phyloP scores from a whole-genome alignment of 78 protist genomes.

The Dictyostelium firmibasis region DNA sequence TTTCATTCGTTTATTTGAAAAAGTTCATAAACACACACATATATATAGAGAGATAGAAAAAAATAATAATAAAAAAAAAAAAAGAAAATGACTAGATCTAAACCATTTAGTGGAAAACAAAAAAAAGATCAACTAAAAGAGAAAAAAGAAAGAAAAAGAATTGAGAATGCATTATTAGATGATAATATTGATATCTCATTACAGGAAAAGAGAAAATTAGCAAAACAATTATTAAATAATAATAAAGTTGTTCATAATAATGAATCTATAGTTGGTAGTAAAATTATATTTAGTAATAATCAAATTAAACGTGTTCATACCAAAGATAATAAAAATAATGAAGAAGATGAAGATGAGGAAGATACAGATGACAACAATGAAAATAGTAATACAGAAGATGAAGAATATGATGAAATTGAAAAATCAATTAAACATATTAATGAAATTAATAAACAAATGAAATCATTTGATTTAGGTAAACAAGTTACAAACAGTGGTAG shows the following conservation, averaged over 20 bases:
- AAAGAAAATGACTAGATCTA: slow-evolving; percentile 40
- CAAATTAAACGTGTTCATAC: not conserved
- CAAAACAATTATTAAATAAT: slow-evolving; percentile 25
- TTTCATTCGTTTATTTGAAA: not conserved
- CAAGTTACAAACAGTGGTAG: slow-evolving; percentile 1
- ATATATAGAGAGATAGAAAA: not conserved
- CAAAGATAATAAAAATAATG: not conserved
- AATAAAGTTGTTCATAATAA: not conserved
- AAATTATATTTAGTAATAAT: not conserved
- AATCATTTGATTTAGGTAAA: not conserved
- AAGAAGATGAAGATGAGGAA: not conserved
- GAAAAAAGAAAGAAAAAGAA: slow-evolving; percentile 75
- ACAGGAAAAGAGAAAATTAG: slow-evolving; percentile 47
- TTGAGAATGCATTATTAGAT: slow-evolving; percentile 9
- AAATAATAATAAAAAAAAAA: no score
- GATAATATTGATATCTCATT: slow-evolving; percentile 27
- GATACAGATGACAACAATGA: not conserved
- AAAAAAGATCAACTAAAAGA: slow-evolving; percentile 76
- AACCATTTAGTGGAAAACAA: slow-evolving; percentile 83
- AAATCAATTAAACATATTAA: not conserved
- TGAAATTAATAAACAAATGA: slow-evolving; percentile 2
- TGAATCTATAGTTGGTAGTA: not conserved
- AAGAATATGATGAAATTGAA: slow-evolving; percentile 24
- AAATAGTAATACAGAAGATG: not conserved
- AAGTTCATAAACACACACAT: not conserved